A percentile compares a stretch with the other conserved stretches of the same genome.
phyloP scores from a whole-genome alignment of 352 stramenopile species.

The Globisporangium barbulae region DNA sequence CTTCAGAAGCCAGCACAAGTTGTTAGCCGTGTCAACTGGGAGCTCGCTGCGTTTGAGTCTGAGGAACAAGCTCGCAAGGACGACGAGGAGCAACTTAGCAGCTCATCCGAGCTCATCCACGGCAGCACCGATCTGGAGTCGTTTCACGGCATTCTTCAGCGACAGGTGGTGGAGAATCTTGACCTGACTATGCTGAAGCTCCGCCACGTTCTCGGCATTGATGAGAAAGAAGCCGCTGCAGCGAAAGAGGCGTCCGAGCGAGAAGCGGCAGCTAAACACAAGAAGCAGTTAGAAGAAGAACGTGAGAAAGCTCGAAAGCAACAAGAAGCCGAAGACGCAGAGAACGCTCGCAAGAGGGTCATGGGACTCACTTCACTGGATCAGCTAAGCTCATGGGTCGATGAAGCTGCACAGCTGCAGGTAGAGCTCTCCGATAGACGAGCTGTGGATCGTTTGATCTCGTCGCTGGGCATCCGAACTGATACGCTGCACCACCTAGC shows the following conservation, averaged over 20 bases:
- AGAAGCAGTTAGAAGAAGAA: slow-evolving; percentile 17
- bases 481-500: background rate
- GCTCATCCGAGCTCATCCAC: background rate
- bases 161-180: slow-evolving; percentile 49
- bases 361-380: slow-evolving; percentile 51
- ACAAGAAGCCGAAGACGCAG: slow-evolving; percentile 31
- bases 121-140: background rate
- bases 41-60: slow-evolving; percentile 19
- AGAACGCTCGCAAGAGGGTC: slow-evolving; percentile 34
- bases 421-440: background rate
- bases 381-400: slow-evolving; percentile 37
- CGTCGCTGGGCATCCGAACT: background rate
- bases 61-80: background rate
- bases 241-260: background rate
- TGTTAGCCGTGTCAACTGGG: slow-evolving; percentile 19
- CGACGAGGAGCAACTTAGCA: background rate
- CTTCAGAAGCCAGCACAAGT: slow-evolving; percentile 4
- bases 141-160: slow-evolving; percentile 40
- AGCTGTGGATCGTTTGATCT: background rate
- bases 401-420: slow-evolving; percentile 23
- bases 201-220: slow-evolving; percentile 47
- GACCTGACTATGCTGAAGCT: slow-evolving; percentile 65
- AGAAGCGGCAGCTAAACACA: slow-evolving; percentile 2
- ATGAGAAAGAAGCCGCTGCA: slow-evolving; percentile 46
- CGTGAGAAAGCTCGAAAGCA: slow-evolving; percentile 23